Percentiles rank a stretch among this genome's conserved stretches.
Conservation (phyloP, 1,284 basidiomycete species). For the Chalciporus sp. region DNA sequence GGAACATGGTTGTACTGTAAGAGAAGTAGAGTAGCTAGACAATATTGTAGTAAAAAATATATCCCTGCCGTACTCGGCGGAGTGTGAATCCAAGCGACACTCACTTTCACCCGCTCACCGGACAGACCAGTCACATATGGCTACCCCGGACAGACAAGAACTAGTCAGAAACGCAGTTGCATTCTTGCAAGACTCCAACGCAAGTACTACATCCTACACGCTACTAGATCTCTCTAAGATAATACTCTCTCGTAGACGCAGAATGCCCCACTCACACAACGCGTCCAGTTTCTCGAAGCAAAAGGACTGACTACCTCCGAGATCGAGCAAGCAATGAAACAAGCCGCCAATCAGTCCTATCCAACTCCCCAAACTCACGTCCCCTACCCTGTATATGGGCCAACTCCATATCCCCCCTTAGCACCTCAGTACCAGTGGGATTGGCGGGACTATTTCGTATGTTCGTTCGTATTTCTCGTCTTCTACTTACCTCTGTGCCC, state of each 20-base stretch:
- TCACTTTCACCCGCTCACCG: no score
- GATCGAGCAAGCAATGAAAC: constrained; percentile 85
- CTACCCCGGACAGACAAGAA: constrained; percentile 63
- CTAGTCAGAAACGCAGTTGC: constrained; percentile 79
- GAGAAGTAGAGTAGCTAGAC: background rate
- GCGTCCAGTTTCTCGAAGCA: constrained; percentile 91
- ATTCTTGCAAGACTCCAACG: constrained; percentile 81
- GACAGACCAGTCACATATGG: no score
- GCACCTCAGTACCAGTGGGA: constrained; percentile 63
- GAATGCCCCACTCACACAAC: constrained; percentile 79
- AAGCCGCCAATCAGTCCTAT: constrained; percentile 44
- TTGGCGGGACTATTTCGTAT: constrained; percentile 94
- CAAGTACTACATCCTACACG: constrained; percentile 27
- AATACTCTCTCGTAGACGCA: constrained; percentile 51
- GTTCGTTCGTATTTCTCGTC: constrained; percentile 31
- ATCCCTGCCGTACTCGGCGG: constrained; percentile 15
- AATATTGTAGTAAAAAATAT: constrained; percentile 7
- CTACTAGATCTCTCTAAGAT: background rate
- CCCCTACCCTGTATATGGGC: constrained; percentile 44
- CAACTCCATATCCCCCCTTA: constrained; percentile 42
- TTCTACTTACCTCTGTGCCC: constrained; percentile 29
- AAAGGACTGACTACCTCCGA: constrained; percentile 87
- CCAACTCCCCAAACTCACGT: constrained; percentile 32
- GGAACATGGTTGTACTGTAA: constrained; percentile 42
- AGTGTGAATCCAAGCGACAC: constrained; percentile 29